phyloP scores from a whole-genome alignment of 2,329 filamentous ascomycete genomes.

The Paracorniculantispora psalliotae region DNA sequence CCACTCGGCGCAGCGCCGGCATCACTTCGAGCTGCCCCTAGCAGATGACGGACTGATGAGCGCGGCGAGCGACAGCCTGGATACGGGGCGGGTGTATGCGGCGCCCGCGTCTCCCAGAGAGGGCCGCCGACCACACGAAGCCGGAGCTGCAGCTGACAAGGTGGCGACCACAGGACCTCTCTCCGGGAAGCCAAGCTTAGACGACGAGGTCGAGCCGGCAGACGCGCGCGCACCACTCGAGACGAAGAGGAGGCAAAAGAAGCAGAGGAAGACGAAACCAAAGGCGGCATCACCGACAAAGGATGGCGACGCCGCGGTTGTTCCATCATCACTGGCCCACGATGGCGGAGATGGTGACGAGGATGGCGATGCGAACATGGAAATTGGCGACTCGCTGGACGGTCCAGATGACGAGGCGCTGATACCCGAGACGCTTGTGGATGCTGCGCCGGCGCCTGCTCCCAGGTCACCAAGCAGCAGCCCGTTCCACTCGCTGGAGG shows the following conservation, averaged over 20 bases:
- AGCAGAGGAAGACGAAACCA: background rate
- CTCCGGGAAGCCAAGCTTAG: constrained; percentile 7
- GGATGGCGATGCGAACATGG: constrained; percentile 27
- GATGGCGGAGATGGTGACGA: constrained; percentile 25
- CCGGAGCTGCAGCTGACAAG: constrained; percentile 18
- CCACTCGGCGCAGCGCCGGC: constrained; percentile 25
- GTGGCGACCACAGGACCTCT: constrained; percentile 14
- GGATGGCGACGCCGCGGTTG: constrained; percentile 7
- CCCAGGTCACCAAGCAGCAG: constrained; percentile 23
- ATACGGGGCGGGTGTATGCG: constrained; percentile 11
- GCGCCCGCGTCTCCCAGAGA: constrained; percentile 4
- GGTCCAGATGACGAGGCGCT: constrained; percentile 13
- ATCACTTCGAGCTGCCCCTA: constrained; percentile 18
- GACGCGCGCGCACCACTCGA: background rate
- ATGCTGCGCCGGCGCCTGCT: background rate
- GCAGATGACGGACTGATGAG: constrained; percentile 21
- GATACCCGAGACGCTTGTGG: constrained; percentile 19
- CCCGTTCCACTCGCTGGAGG: constrained; percentile 30
- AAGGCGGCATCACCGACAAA: background rate
- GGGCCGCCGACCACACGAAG: constrained; percentile 3
- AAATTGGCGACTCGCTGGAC: background rate
- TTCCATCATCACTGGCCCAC: background rate
- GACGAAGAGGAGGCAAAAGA: background rate
- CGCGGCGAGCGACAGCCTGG: constrained; percentile 20
- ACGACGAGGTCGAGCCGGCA: background rate